Base-by-base conservation (phyloP, 805 yeast genomes). In the Ascoidea asiatica region DNA sequence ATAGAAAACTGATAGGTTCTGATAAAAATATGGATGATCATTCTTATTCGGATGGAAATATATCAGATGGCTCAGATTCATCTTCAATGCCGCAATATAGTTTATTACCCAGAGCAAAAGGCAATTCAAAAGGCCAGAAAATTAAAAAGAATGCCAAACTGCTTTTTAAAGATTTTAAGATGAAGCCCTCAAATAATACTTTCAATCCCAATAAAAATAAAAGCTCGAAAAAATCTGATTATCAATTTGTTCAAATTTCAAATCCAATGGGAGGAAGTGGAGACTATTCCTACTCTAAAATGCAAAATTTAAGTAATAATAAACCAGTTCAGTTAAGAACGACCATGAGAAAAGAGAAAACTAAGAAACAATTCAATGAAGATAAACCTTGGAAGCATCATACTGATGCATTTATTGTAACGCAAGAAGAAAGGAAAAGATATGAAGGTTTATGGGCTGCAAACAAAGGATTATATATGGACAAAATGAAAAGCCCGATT, bases 391-490 rank as follows among this genome's bases (percentile, higher is more conserved):
- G 97, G 96, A 88, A 89, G 54, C 79, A 81, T 54, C 97, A 87
- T 60, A 67, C 66, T 23, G 83, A 77, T 48, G 66, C 78, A 5
- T 57, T 66, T 50, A 58, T 65, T 38, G 63, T 69, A n/a, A 67
- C 73, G 1, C 78, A 74, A 40, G 71, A 66, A 39, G 97, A 92
- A 58, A 70, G 85, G 47, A 88, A 88, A 57, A 63, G 97, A 37
- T 92, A 90, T 60, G 97, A 89, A 60, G 94, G 95, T 21, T 73
- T 92, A 15, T 92, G 95, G 95, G 95, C 82, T 0, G 78, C 95
- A 33, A 92, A 92, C 57, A 77, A 75, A 50, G 95, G 92, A 2
- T 55, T 64, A 3, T 80, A 81, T 53, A 58, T 80, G 51, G 67
- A 66, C 36, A 44, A 41, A 54, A 44, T 21, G 44, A 42, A 8